These are phyloP conservation scores for Syzygium aqueum DNA, from an alignment of 345 rosid species.

Conservation along the genomic window DNA sequence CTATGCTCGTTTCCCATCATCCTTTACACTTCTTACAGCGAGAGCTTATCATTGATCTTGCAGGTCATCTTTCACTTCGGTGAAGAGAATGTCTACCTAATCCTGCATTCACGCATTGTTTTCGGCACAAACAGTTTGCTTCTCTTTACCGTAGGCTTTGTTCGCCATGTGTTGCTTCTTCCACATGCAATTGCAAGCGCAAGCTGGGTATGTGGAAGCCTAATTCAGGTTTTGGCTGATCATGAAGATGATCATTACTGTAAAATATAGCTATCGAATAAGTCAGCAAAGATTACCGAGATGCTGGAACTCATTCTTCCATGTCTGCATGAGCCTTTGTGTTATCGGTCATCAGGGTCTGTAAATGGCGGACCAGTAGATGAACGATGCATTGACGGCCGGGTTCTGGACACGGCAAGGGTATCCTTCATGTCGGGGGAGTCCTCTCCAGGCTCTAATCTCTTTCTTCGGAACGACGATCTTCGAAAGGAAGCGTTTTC, in stretches of 20 bases:
- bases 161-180: background rate
- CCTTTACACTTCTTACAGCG: background rate
- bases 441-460: background rate
- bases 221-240: background rate
- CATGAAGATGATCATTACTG: background rate
- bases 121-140: background rate
- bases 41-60: background rate
- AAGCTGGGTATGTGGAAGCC: background rate
- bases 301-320: background rate
- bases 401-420: background rate
- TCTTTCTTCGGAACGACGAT: background rate
- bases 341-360: background rate
- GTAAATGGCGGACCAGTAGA: background rate
- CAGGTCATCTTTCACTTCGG: background rate
- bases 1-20: background rate
- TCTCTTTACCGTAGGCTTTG: background rate
- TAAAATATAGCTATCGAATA: background rate
- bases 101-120: background rate
- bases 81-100: background rate
- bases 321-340: background rate
- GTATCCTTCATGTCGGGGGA: background rate
- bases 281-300: background rate
- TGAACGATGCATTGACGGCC: background rate
- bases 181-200: background rate
- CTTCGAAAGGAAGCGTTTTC: background rate